Evolutionary conservation across 169 alveolate genomes (phyloP).

Genomic region (Eimeria tenella): DNA sequence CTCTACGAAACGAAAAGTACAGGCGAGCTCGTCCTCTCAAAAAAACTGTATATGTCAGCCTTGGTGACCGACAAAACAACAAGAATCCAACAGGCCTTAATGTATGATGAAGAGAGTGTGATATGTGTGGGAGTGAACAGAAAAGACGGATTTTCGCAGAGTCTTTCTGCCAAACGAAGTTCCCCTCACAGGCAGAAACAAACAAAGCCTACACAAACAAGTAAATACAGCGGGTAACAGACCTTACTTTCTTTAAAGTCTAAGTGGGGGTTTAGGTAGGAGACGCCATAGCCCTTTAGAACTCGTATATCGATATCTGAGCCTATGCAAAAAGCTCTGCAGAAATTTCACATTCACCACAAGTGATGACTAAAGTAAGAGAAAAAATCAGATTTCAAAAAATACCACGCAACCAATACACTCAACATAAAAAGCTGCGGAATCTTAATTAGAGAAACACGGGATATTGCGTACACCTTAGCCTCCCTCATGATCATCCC

Average conservation of each 20-base stretch:
- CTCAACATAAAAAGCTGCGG: not conserved
- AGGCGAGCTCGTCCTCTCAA: not conserved
- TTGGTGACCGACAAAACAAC: not conserved
- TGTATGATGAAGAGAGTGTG: too few relatives aligned
- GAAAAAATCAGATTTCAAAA: too few relatives aligned
- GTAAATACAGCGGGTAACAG: not conserved
- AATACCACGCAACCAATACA: not conserved
- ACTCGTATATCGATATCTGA: conserved; percentile 95
- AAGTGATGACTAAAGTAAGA: not conserved
- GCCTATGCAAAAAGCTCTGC: conserved; percentile 91
- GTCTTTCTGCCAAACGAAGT: too few relatives aligned
- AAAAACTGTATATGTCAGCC: not conserved
- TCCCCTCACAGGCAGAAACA: not conserved
- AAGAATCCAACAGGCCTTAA: not conserved
- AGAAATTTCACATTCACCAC: not conserved
- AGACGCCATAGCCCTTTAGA: conserved; percentile 88
- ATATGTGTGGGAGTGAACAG: not conserved
- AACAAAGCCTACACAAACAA: not conserved
- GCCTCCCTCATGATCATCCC: too few relatives aligned
- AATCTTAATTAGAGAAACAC: too few relatives aligned
- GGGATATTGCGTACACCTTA: too few relatives aligned
- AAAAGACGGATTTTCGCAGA: too few relatives aligned
- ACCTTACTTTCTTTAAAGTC: not conserved
- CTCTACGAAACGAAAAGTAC: conserved; percentile 23
- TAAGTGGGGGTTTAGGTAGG: conserved; percentile 88